Conservation (phyloP, 306 rosid genomes). For the Clitoria ternatea region DNA sequence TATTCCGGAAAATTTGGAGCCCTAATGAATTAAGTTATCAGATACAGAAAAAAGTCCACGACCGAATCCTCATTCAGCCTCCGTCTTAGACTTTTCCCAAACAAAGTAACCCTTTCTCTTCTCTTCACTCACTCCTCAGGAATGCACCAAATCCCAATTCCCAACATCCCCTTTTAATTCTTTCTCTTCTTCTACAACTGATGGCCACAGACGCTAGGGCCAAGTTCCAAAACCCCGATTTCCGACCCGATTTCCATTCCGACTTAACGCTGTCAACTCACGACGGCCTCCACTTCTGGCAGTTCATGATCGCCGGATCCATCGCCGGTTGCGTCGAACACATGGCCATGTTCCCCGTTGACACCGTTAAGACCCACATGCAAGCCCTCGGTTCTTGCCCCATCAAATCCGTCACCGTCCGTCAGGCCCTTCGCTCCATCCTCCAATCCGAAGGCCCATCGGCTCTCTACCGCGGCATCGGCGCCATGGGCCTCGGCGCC, state of each 20-base stretch:
- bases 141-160: background rate
- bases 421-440: conserved; percentile 63
- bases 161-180: background rate
- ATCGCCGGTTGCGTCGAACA: conserved; percentile 75
- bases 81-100: background rate
- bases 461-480: conserved; percentile 80
- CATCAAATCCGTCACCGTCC: conserved; percentile 56
- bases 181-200: background rate
- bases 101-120: background rate
- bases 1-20: conserved; percentile 30
- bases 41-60: background rate
- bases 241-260: conserved; percentile 53
- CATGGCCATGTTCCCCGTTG: conserved; percentile 91
- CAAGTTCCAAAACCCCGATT: conserved; percentile 69
- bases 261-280: conserved; percentile 43
- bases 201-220: conserved; percentile 78
- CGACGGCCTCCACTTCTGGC: conserved; percentile 89
- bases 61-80: background rate
- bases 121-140: conserved; percentile 8
- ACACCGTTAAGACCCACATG: conserved; percentile 89
- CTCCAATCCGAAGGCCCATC: conserved; percentile 59
- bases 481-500: conserved; percentile 89
- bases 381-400: conserved; percentile 89
- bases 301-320: conserved; percentile 85
- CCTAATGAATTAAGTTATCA: background rate